These are phyloP conservation scores for Malassezia caprae DNA, from an alignment of 1,284 basidiomycete species.

Conservation along the genomic window DNA sequence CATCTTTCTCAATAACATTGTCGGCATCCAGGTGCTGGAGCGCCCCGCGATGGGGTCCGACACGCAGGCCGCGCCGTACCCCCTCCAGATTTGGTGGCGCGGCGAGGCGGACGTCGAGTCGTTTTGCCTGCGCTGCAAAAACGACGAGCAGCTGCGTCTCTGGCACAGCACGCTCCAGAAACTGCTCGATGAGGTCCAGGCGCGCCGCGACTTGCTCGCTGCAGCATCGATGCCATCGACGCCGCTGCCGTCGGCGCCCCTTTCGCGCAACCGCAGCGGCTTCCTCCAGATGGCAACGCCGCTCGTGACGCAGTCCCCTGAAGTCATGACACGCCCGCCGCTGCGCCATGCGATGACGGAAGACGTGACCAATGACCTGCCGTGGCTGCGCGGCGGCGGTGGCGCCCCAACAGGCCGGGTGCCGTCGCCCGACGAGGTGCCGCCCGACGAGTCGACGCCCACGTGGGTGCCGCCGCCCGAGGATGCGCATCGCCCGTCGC, in stretches of 20 bases:
- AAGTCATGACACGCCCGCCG: neutral
- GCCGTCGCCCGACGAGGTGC: neutral
- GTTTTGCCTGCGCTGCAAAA: slow-evolving; percentile 83
- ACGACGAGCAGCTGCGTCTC: slow-evolving; percentile 80
- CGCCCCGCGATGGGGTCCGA: slow-evolving; percentile 25
- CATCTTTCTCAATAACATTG: slow-evolving; percentile 95
- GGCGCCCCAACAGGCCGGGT: neutral
- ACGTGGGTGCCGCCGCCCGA: neutral
- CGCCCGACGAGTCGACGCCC: neutral
- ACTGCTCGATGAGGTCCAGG: slow-evolving; percentile 58
- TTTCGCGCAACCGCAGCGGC: neutral
- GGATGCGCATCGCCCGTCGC: neutral
- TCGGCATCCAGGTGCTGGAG: slow-evolving; percentile 57
- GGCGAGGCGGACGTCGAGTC: slow-evolving; percentile 80
- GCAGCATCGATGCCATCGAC: neutral
- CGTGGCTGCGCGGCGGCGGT: neutral
- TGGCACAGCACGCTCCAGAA: slow-evolving; percentile 85
- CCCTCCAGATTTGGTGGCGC: slow-evolving; percentile 79
- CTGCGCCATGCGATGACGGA: neutral
- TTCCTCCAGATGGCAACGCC: slow-evolving; percentile 15
- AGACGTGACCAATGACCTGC: neutral
- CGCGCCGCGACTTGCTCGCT: slow-evolving; percentile 27
- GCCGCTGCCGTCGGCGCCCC: neutral
- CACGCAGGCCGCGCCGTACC: slow-evolving; percentile 35
- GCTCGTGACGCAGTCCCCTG: neutral